Evolutionary conservation across 2,329 filamentous ascomycete genomes (phyloP), one percentile per base, ranked within the genome.

Genomic region (Meredithiella fracta): DNA sequence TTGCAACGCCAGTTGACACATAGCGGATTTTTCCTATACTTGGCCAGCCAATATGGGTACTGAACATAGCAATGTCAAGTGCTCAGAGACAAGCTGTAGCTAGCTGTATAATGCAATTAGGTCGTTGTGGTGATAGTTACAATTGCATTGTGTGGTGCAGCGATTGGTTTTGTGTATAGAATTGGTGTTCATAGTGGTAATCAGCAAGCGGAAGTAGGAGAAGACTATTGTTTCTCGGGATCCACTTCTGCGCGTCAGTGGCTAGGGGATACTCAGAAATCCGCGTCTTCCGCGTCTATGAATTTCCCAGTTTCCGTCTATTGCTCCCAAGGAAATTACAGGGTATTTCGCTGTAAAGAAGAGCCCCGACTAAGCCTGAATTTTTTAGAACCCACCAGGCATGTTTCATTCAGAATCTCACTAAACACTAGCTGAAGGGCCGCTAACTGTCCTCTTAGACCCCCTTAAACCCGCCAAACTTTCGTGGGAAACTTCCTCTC

Each of bases 211-310:
- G 23, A 49, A 8, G 44, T 25, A 14, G 3, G 22, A 5, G 4
- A 20, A 20, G 9, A 6, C 20, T 3, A n/a, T 26, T 25, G 3
- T 26, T 20, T 49, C 11, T 49, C 44, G 4, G 38, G 44, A 29
- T 49, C 44, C 22, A 47, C 42, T 47, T 49, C 44, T 49, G 57
- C 57, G 57, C 57, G 57, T 58, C 54, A 31, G 22, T 23, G 31
- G 40, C 52, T 26, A 54, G 52, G 56, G 52, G 53, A 49, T 51
- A 26, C 51, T 49, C n/a, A 34, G 22, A 49, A 55, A 57, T 53
- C 60, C 58, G 60, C 57, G 60, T 62, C 59, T 57, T 61, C 57
- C 60, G 62, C 60, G 62, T 55, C 56, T 62, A 60, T 61, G 49
- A 7, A 44, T n/a, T 15, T 49, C 17, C 44, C 20, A 8, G n/a